Evolutionary conservation across 768 basidiomycete genomes (phyloP).

Genomic region (Coprinopsis sp.): DNA sequence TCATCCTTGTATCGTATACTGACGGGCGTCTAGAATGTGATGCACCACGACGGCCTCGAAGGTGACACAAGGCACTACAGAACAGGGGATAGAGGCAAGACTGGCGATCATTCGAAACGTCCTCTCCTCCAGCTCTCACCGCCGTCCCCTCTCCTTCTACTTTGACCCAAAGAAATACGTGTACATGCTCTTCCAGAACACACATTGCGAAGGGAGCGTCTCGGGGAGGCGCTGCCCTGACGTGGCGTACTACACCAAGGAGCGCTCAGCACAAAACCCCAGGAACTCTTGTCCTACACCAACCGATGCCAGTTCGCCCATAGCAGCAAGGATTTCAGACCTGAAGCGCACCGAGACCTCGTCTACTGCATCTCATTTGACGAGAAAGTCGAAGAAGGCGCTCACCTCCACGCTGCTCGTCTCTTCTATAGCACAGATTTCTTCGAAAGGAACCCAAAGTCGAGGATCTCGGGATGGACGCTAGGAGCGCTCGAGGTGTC

Average conservation of each 20-base stretch:
- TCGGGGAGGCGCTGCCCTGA: conserved; percentile 65
- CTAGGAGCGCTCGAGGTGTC: conserved; percentile 88
- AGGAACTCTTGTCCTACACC: conserved; percentile 64
- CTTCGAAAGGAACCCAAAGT: conserved; percentile 61
- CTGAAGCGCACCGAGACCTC: conserved; percentile 65
- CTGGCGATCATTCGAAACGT: conserved; percentile 83
- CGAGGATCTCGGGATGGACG: conserved; percentile 81
- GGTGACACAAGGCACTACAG: conserved; percentile 82
- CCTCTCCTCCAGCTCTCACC: conserved; percentile 53
- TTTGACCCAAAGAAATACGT: conserved; percentile 59
- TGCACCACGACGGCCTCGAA: too few species aligned
- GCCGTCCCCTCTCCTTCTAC: conserved; percentile 80
- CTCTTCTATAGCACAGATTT: conserved; percentile 86
- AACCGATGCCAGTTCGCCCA: conserved; percentile 87
- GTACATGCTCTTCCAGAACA: conserved; percentile 51
- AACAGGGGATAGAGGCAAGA: conserved; percentile 81
- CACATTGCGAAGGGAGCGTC: conserved; percentile 48
- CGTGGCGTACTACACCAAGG: conserved; percentile 86
- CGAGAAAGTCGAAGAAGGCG: conserved; percentile 41
- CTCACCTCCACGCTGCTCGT: conserved; percentile 54
- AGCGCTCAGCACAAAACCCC: conserved; percentile 66
- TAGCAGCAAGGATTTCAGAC: conserved; percentile 77
- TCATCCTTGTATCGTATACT: too few species aligned
- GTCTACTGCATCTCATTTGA: conserved; percentile 92
- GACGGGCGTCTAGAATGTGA: too few species aligned